Base-by-base conservation (phyloP, 139 green algal genomes). In the Tetradesmus obliquus region DNA sequence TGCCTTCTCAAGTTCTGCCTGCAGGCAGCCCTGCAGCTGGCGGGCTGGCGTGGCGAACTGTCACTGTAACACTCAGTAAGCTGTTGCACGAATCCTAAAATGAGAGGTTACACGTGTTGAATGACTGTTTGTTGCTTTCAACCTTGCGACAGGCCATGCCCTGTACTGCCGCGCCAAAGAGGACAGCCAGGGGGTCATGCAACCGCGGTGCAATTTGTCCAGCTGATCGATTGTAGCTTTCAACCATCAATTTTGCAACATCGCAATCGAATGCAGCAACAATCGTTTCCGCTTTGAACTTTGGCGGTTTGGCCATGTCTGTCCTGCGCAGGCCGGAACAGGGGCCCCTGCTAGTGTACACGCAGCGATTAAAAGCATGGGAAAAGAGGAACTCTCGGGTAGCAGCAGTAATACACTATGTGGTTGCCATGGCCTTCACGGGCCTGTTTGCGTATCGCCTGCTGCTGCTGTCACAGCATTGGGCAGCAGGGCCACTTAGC, bases 401-500 rank as follows among this genome's bases (percentile, higher is more conserved):
- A 76, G 66, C 66, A 6, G 66, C 66, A 76, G 66, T 76, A 19
- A 3, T 76, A 19, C 66, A 76, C 66, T 76, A 76, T 13, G 66
- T 86, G 5, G 51, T 86, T n/a, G 22, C 81, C 13, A 32, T 60
- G 81, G 19, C 55, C 19, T 86, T 20, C 45, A 57, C 81, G 32
- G 22, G 54, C 10, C 13, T 86, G 15, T 86, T 86, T 19, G 81
- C 51, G 12, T 86, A 86, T 55, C 81, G 81, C 20, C 81, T 86
- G 45, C 81, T 86, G 51, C 66, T 76, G 66, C 66, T 76, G 66
- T 76, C 66, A 6, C 66, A 76, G 66, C 66, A 76, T 19, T 76
- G 66, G 66, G 66, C 66, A 24, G n/a, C n/a, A 24, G 66, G 66
- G 2, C 66, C 66, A 76, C n/a, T 76, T 13, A 76, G 66, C 66